Conservation (phyloP, 176 grass and related monocot genomes). For the Miscanthus lutarioriparius region DNA sequence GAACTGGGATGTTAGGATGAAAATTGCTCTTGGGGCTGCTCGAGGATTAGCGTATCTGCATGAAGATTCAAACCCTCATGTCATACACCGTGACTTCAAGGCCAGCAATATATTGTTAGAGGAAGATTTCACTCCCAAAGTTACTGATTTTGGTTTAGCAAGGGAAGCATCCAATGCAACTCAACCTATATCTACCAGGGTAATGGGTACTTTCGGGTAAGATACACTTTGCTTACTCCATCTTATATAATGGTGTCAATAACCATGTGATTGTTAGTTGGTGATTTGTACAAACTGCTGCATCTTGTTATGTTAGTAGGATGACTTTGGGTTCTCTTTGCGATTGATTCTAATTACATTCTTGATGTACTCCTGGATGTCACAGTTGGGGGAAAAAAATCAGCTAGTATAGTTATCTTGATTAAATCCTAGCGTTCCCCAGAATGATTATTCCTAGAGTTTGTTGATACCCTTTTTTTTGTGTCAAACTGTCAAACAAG, state of each 20-base stretch:
- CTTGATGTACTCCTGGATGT: neutral
- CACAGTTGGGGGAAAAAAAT: neutral
- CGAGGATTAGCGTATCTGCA: slow-evolving; percentile 95
- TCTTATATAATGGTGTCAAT: slow-evolving; percentile 4
- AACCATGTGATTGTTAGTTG: neutral
- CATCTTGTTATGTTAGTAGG: neutral
- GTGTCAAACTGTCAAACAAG: slow-evolving; percentile 2
- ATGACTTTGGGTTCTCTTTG: neutral
- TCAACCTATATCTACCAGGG: slow-evolving; percentile 78
- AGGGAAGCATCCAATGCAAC: slow-evolving; percentile 85
- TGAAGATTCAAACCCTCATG: slow-evolving; percentile 92
- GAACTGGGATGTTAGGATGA: slow-evolving; percentile 92
- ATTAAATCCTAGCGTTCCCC: neutral
- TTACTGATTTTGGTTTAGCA: slow-evolving; percentile 97
- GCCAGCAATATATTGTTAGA: slow-evolving; percentile 91
- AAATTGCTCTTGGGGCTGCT: slow-evolving; percentile 89
- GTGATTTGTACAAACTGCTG: neutral
- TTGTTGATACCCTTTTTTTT: slow-evolving; percentile 1
- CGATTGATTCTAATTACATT: neutral
- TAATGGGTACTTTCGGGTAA: slow-evolving; percentile 99
- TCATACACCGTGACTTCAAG: slow-evolving; percentile 99
- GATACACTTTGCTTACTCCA: slow-evolving; percentile 22
- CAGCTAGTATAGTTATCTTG: neutral
- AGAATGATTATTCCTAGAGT: neutral
- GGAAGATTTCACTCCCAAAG: slow-evolving; percentile 95